Conservation (phyloP, 805 yeast species). For the Ogataea haglerorum region DNA sequence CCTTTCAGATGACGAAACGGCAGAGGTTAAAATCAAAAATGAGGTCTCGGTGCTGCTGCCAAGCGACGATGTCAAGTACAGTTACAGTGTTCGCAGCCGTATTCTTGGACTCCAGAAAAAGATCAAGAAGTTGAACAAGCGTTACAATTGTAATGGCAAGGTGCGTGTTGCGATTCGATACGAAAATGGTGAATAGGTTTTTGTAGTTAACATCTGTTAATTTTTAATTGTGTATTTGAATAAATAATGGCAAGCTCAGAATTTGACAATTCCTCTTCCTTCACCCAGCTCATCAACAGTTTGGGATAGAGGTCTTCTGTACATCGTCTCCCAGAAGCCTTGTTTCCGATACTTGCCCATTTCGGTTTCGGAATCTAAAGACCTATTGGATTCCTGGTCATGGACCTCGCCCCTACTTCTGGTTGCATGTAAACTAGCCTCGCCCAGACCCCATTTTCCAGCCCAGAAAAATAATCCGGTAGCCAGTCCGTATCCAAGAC, state of each 20-base stretch:
- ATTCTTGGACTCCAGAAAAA: conserved; percentile 58
- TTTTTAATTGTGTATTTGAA: conserved; percentile 9
- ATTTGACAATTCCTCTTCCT: conserved; percentile 52
- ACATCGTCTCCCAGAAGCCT: conserved; percentile 76
- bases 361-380: conserved; percentile 33
- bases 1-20: conserved; percentile 21
- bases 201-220: not conserved
- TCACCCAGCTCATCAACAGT: conserved; percentile 73
- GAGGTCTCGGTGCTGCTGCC: conserved; percentile 36
- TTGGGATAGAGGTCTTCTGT: conserved; percentile 79
- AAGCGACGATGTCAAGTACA: conserved; percentile 53
- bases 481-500: conserved; percentile 41
- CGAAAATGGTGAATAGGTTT: conserved; percentile 12
- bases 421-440: conserved; percentile 43
- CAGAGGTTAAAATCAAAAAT: conserved; percentile 24
- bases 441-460: conserved; percentile 44
- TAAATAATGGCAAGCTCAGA: conserved; percentile 10
- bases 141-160: conserved; percentile 43
- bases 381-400: conserved; percentile 37
- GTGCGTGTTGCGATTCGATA: conserved; percentile 51
- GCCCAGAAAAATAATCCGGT: conserved; percentile 53
- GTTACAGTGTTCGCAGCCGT: conserved; percentile 57
- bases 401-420: conserved; percentile 37
- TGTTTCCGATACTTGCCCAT: conserved; percentile 38
- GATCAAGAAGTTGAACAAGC: conserved; percentile 50